Conservation (phyloP, 1,284 basidiomycete species). For the Apiotrichum sp. region DNA sequence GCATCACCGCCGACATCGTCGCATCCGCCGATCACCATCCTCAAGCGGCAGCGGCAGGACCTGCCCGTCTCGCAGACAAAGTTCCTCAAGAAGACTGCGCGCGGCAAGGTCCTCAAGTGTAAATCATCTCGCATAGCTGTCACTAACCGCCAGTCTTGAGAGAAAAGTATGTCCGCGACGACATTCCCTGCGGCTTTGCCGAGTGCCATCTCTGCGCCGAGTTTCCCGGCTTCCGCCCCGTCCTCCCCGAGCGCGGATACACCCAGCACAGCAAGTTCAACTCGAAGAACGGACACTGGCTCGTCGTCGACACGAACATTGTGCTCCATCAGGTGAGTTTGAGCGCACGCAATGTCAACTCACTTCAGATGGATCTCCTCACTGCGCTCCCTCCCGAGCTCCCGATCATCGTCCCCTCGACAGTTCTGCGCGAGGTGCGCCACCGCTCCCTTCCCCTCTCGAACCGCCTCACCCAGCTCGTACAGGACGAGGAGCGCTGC, state of each 20-base stretch:
- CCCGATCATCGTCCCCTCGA: conserved; percentile 86
- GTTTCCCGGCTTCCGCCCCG: conserved; percentile 46
- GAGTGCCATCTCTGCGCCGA: conserved; percentile 59
- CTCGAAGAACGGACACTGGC: conserved; percentile 57
- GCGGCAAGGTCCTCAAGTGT: conserved; percentile 92
- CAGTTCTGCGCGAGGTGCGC: conserved; percentile 90
- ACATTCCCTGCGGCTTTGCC: conserved; percentile 83
- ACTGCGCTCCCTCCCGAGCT: conserved; percentile 66
- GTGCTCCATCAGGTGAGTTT: conserved; percentile 75
- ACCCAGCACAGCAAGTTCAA: conserved; percentile 48
- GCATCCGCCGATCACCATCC: conserved; percentile 58
- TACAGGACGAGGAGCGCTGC: conserved; percentile 69
- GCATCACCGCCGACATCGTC: conserved; percentile 5
- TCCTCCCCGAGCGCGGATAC: conserved; percentile 54
- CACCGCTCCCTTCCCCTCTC: conserved; percentile 90
- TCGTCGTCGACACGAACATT: conserved; percentile 93
- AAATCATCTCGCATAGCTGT: conserved; percentile 11
- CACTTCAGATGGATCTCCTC: conserved; percentile 77
- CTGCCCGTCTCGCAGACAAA: conserved; percentile 73
- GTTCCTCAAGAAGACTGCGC: conserved; percentile 90
- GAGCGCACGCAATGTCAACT: not conserved
- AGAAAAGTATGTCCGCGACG: conserved; percentile 88
- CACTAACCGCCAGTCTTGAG: conserved; percentile 60
- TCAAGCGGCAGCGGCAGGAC: conserved; percentile 67
- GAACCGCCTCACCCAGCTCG: conserved; percentile 77